Evolutionary conservation across 2,329 filamentous ascomycete genomes (phyloP), one percentile per base, ranked within the genome.

Genomic region (Tolypocladium endophyticum): DNA sequence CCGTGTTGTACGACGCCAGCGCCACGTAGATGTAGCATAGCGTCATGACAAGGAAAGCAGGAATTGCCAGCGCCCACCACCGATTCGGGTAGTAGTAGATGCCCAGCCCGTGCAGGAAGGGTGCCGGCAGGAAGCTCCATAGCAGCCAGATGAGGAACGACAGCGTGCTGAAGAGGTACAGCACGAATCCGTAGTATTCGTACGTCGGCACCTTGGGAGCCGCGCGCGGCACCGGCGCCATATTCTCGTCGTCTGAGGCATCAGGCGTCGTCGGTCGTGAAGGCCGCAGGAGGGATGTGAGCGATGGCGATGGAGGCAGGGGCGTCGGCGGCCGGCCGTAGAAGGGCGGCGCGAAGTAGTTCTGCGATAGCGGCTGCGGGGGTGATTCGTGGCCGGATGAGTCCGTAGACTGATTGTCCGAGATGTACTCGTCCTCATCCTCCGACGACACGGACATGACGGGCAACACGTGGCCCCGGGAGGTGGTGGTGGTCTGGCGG

Each of bases 141-240:
- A 87, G 77, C 18, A 87, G 76, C 72, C 85, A 88, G 69, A 84
- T 80, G 70, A 88, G 78, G 71, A 97, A 97, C 2, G 86, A 86
- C 57, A 94, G 79, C 28, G 87, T 90, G 63, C 88, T 92, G 70
- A 93, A 90, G 45, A 99, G 82, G 77, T 99, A 97, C 56, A 99
- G 83, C 58, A 96, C 93, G 76, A 99, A 99, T 71, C 94, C 94
- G 73, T 97, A 97, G 83, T 97, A 99, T 72, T 99, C 94, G 77
- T 99, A 97, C 0, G 94, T 99, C n/a, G 94, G 94, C 2, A 99
- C 92, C 71, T 94, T 92, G 1, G 94, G 94, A 58, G 88, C 88
- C 1, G 92, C 92, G 59, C 91, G 88, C 7, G 92, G 90, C 23
- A 96, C 85, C 55, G 92, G 88, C 5, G 91, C 90, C 20, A 96